phyloP scores from a whole-genome alignment of 1,139 yeast species.

The Candida mesenterica region DNA sequence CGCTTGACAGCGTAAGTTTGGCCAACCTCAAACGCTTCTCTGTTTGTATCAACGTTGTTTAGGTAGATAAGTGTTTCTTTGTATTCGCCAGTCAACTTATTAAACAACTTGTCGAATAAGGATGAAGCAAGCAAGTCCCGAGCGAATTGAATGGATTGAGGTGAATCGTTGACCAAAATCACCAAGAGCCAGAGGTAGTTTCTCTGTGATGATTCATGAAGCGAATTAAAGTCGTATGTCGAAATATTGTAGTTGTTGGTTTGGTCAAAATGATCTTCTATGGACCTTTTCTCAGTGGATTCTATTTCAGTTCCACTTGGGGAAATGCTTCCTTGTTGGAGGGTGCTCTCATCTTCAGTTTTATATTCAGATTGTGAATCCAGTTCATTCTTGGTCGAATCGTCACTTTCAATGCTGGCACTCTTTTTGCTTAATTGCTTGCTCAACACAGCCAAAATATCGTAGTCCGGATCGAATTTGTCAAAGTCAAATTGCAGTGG shows the following conservation, averaged over 20 bases:
- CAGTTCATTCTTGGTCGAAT: neutral
- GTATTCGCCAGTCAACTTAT: slow-evolving; percentile 33
- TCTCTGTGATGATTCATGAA: slow-evolving; percentile 39
- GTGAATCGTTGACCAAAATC: slow-evolving; percentile 37
- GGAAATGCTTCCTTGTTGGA: too few species aligned
- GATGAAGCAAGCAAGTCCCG: slow-evolving; percentile 26
- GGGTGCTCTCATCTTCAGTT: too few species aligned
- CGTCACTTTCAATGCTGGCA: neutral
- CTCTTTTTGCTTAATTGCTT: neutral
- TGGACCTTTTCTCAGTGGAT: neutral
- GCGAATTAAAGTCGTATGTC: slow-evolving; percentile 39
- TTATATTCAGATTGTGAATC: too few species aligned
- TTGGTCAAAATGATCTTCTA: slow-evolving; percentile 13
- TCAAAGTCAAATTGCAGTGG: slow-evolving; percentile 16
- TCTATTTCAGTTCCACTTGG: too few species aligned
- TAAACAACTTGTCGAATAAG: slow-evolving; percentile 31
- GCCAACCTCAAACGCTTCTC: slow-evolving; percentile 55
- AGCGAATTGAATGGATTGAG: slow-evolving; percentile 27
- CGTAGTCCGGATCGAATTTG: slow-evolving; percentile 13
- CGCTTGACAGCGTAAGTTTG: slow-evolving; percentile 36
- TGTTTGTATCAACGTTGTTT: slow-evolving; percentile 35
- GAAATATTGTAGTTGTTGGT: slow-evolving; percentile 7
- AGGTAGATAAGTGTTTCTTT: slow-evolving; percentile 44
- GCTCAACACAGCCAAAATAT: slow-evolving; percentile 3
- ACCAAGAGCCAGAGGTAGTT: slow-evolving; percentile 47